Base-by-base conservation (phyloP, 1,284 basidiomycete species). In the Coriolopsis trogii region DNA sequence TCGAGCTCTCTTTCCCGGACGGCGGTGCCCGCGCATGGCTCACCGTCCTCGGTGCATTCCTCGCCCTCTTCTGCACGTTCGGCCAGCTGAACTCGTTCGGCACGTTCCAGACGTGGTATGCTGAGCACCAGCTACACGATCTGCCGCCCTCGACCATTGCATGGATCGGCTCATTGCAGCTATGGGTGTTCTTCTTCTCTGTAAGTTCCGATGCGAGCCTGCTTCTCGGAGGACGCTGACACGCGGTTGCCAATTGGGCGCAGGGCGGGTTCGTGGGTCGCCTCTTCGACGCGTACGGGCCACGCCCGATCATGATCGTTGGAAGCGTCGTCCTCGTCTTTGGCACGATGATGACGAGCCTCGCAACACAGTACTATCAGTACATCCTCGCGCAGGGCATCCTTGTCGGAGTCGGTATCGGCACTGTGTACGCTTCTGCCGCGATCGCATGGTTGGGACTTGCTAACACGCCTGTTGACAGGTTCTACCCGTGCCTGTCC, bases 161-260 rank as follows among this genome's bases (percentile, higher is more conserved):
- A 4, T 76, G 76, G 72, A 78, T 79, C 51, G 77, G 78, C 8
- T 73, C 78, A 9, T 46, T 78, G 31, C 77, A 78, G 53, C 56
- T 79, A 9, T 68, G 61, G 60, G 53, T 67, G 2, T 78, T 73
- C 64, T 70, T 70, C 53, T 66, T 67, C 48, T 68, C 73, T 67
- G 63, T 79, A 58, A 54, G 70, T 61, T 5, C 44, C 20, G 10
- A 12, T 5, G 8, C n/a, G 21, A 25, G 23, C 41, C 20, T 33
- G 8, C 36, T 20, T 44, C 36, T 28, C 12, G 23, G 20, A 23
- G 25, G 23, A 12, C 5, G 13, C 38, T 44, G 33, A 31, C 25
- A 8, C 28, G 20, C 47, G 4, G 13, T n/a, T 39, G 38, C 41
- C 20, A n/a, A n/a, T n/a, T n/a, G n/a, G n/a, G n/a, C 20, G 39